Conservation (phyloP, 2,329 filamentous ascomycete genomes). For the Colletotrichum sp. region DNA sequence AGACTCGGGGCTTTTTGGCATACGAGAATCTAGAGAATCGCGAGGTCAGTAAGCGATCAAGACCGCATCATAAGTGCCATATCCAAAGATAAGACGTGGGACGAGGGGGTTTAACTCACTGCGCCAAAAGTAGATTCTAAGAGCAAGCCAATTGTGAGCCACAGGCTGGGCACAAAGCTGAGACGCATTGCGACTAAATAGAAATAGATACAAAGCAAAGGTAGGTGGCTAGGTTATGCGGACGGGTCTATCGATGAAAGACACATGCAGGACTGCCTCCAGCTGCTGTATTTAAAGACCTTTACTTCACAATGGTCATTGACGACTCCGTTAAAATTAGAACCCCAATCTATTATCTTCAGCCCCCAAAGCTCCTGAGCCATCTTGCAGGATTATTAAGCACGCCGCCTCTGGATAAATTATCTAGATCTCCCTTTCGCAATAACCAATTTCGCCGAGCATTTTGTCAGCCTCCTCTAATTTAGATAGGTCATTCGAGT, state of each 20-base stretch:
- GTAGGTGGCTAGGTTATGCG: background rate
- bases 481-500: background rate
- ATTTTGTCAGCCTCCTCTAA: background rate
- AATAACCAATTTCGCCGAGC: background rate
- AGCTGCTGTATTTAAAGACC: background rate
- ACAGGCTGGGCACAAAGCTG: background rate
- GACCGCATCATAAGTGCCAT: background rate
- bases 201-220: background rate
- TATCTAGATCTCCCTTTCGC: background rate
- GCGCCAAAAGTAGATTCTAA: background rate
- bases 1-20: background rate
- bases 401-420: background rate
- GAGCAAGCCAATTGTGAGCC: background rate
- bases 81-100: fast-evolving
- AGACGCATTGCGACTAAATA: background rate
- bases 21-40: background rate
- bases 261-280: background rate
- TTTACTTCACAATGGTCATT: background rate
- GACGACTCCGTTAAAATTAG: background rate
- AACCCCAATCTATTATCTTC: background rate
- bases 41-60: background rate
- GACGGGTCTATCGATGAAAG: background rate
- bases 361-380: background rate
- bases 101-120: background rate
- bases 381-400: background rate